Percentiles rank a stretch among this genome's conserved stretches.
phyloP scores from a whole-genome alignment of 1,139 yeast species.

The Meyerozyma elateridarum region DNA sequence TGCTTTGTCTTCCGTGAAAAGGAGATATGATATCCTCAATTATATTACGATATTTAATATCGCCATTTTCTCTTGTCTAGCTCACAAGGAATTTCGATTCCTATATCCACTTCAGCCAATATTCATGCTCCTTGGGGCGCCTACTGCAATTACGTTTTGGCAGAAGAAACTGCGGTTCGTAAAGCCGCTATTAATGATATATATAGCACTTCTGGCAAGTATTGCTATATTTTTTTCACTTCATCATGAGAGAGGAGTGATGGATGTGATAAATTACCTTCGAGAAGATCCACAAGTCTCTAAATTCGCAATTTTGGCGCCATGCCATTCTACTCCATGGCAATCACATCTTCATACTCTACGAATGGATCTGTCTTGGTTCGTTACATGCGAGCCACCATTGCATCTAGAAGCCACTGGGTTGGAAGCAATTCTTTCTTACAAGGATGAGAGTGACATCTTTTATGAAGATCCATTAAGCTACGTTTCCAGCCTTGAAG shows the following conservation, averaged over 20 bases:
- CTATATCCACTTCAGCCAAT: conserved; percentile 84
- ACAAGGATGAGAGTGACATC: conserved; percentile 82
- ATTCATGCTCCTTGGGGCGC: conserved; percentile 32
- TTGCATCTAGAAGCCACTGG: conserved; percentile 32
- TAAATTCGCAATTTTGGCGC: conserved; percentile 77
- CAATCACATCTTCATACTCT: conserved; percentile 73
- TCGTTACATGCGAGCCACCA: conserved; percentile 92
- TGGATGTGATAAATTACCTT: conserved; percentile 57
- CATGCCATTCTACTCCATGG: conserved; percentile 98
- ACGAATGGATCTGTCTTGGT: conserved; percentile 52
- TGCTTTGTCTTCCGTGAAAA: conserved; percentile 11
- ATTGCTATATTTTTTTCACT: conserved; percentile 53
- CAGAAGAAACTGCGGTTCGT: conserved; percentile 4
- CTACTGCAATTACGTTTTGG: conserved; percentile 10
- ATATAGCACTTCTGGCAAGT: conserved; percentile 7
- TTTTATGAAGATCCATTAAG: conserved; percentile 63
- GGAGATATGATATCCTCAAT: conserved; percentile 15
- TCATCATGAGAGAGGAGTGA: conserved; percentile 81
- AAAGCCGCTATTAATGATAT: conserved; percentile 2
- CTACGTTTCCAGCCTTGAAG: conserved; percentile 34
- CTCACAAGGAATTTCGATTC: conserved; percentile 90
- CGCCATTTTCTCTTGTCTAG: conserved; percentile 54
- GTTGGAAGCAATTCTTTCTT: conserved; percentile 30
- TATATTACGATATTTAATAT: conserved; percentile 38
- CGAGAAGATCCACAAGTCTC: conserved; percentile 36